Conservation (phyloP, 1,284 basidiomycete species). For the Moesziomyces parantarcticus region DNA sequence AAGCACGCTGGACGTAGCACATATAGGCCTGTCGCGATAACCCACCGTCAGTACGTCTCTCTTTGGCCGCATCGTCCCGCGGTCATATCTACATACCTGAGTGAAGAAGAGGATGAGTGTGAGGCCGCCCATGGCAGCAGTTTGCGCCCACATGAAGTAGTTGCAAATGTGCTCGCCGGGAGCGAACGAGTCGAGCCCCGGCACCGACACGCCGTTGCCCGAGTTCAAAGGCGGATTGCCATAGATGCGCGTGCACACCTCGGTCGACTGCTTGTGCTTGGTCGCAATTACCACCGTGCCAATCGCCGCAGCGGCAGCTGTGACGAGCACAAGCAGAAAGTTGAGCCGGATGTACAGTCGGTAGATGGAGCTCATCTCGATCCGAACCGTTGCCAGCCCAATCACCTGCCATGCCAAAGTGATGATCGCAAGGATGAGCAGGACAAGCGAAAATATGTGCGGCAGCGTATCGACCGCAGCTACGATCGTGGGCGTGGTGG, state of each 20-base stretch:
- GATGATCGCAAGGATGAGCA: slow-evolving; percentile 29
- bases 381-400: slow-evolving; percentile 29
- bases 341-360: slow-evolving; percentile 51
- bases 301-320: slow-evolving; percentile 14
- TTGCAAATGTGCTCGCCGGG: slow-evolving; percentile 44
- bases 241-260: slow-evolving; percentile 41
- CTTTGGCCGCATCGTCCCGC: neutral
- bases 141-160: slow-evolving; percentile 47
- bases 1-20: slow-evolving; percentile 44
- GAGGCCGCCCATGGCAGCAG: slow-evolving; percentile 42
- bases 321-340: slow-evolving; percentile 33
- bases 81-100: slow-evolving; percentile 40
- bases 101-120: slow-evolving; percentile 30
- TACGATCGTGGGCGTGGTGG: slow-evolving; percentile 42
- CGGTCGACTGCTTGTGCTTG: slow-evolving; percentile 32
- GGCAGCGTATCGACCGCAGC: slow-evolving; percentile 40
- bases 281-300: slow-evolving; percentile 35
- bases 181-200: slow-evolving; percentile 20
- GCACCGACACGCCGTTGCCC: slow-evolving; percentile 20
- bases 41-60: neutral
- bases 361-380: slow-evolving; percentile 43
- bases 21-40: slow-evolving; percentile 32
- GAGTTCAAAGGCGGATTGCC: slow-evolving; percentile 40
- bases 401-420: slow-evolving; percentile 41
- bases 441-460: slow-evolving; percentile 13